phyloP scores from a whole-genome alignment of 176 grass and related monocot species.

The Elaeis guineensis region DNA sequence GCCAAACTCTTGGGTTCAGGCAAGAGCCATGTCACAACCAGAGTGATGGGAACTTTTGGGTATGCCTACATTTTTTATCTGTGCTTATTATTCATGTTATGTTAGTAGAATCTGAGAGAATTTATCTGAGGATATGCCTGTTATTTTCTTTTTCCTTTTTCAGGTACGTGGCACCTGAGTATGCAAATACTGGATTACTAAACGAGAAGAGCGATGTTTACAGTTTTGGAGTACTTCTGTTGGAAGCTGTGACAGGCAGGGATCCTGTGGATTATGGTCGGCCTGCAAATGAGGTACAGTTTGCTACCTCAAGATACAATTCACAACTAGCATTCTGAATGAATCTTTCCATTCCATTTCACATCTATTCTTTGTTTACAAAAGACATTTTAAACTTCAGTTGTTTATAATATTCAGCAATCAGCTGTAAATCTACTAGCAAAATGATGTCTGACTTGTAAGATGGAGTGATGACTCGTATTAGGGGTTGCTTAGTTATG shows the following conservation, averaged over 20 bases:
- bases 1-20: constrained; percentile 93
- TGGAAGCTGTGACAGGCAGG: constrained; percentile 78
- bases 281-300: constrained; percentile 59
- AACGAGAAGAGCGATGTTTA: constrained; percentile 98
- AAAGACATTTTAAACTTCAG: too few relatives aligned
- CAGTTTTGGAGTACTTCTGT: constrained; percentile 89
- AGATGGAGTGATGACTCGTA: too few relatives aligned
- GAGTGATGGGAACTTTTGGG: constrained; percentile 99
- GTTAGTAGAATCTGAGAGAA: too few relatives aligned
- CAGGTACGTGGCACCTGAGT: constrained; percentile 97
- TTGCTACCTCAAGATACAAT: not conserved
- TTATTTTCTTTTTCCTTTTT: not conserved
- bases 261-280: constrained; percentile 85
- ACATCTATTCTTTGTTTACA: too few relatives aligned
- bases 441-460: too few relatives aligned
- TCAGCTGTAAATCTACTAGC: too few relatives aligned
- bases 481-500: constrained; percentile 3
- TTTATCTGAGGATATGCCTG: too few relatives aligned
- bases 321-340: too few relatives aligned
- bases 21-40: constrained; percentile 78
- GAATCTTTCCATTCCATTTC: too few relatives aligned
- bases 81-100: not conserved
- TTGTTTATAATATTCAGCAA: too few relatives aligned
- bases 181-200: constrained; percentile 81
- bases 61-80: constrained; percentile 18